Evolutionary conservation across 441 rosid genomes (phyloP).

Genomic region (Theobroma grandiflorum): DNA sequence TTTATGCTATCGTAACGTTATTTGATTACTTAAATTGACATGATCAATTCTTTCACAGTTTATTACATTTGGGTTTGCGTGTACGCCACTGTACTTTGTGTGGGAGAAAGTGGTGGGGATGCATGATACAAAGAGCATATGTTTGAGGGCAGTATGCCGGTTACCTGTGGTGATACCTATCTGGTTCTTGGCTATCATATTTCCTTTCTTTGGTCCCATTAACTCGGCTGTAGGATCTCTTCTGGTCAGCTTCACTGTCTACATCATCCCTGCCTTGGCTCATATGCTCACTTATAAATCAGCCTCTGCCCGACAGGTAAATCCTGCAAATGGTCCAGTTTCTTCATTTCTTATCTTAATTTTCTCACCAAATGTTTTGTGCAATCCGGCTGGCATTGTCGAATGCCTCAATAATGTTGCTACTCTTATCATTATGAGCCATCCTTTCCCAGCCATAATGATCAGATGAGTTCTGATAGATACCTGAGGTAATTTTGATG

Average conservation of each 20-base stretch:
- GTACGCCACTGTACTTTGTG: constrained; percentile 64
- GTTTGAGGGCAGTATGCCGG: constrained; percentile 52
- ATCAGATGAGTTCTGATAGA: background rate
- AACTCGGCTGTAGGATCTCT: constrained; percentile 71
- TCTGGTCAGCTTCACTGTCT: constrained; percentile 68
- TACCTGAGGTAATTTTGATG: background rate
- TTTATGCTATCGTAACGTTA: background rate
- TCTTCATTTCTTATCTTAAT: constrained; percentile 11
- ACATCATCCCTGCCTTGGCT: constrained; percentile 66
- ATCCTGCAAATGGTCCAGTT: constrained; percentile 4
- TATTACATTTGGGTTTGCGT: constrained; percentile 68
- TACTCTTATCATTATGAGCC: background rate
- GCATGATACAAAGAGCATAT: constrained; percentile 66
- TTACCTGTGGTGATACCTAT: constrained; percentile 66
- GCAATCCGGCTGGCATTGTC: constrained; percentile 15
- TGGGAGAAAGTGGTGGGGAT: constrained; percentile 72
- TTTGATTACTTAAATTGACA: background rate
- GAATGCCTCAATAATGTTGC: constrained; percentile 10
- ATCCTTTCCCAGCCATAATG: background rate
- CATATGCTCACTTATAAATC: constrained; percentile 62
- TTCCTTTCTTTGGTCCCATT: constrained; percentile 72
- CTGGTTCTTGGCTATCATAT: constrained; percentile 70
- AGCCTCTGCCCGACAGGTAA: constrained; percentile 53
- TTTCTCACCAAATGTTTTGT: background rate
- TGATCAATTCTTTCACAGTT: constrained; percentile 41